Conservation (phyloP, 495 filamentous ascomycete genomes). For the Pyronema omphalodes region DNA sequence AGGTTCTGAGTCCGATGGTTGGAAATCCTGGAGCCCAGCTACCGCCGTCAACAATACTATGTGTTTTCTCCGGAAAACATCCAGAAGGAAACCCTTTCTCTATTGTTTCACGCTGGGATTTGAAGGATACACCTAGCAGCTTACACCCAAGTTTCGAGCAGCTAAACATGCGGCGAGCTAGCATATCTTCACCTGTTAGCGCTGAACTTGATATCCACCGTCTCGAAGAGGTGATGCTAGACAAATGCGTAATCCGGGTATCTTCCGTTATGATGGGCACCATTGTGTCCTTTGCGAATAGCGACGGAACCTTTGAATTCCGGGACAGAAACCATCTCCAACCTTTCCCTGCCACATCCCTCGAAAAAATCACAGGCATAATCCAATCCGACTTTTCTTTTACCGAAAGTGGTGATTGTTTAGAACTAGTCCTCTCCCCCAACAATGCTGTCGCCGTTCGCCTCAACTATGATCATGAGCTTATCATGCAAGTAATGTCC, state of each 20-base stretch:
- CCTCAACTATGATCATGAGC: constrained; percentile 13
- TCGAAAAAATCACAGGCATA: constrained; percentile 16
- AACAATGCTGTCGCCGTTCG: constrained; percentile 22
- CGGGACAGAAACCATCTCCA: constrained; percentile 11
- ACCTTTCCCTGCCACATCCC: neutral
- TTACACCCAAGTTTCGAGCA: constrained; percentile 23
- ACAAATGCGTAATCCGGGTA: constrained; percentile 18
- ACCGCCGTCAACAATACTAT: constrained; percentile 12
- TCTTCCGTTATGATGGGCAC: constrained; percentile 19
- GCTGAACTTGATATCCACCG: constrained; percentile 13
- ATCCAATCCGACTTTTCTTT: constrained; percentile 22
- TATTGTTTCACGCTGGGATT: constrained; percentile 18
- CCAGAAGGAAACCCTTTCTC: constrained; percentile 13
- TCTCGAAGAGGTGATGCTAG: constrained; percentile 20
- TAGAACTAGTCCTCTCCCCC: constrained; percentile 21
- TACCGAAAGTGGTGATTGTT: constrained; percentile 12
- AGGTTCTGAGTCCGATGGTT: constrained; percentile 19
- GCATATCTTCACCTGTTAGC: constrained; percentile 9
- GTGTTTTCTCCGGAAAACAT: constrained; percentile 16
- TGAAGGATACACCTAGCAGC: constrained; percentile 13
- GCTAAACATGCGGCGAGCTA: constrained; percentile 15
- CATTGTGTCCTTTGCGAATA: constrained; percentile 19
- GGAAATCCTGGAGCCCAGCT: constrained; percentile 3
- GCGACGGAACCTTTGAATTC: constrained; percentile 21
- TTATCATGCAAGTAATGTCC: constrained; percentile 17